Base-by-base conservation (phyloP, 176 grass and related monocot genomes). In the Aegilops longissima region DNA sequence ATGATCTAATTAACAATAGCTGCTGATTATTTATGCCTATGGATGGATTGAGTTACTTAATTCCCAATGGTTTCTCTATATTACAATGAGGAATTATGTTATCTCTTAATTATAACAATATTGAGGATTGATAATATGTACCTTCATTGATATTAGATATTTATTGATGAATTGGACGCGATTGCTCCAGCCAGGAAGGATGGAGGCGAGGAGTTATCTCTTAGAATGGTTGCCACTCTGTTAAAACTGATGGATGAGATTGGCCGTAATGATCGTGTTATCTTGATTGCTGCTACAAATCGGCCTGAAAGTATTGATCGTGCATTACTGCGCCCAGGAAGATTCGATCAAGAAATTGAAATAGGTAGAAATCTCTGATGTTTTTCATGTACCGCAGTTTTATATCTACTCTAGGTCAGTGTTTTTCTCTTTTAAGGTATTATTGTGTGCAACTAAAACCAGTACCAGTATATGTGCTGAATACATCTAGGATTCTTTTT, bases 151-250 rank as follows among this genome's bases (percentile, higher is more conserved):
- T 87, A 84, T 29, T 78, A 98, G 93, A 88, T 98, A 87, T 98
- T 98, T 90, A 91, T 96, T 86, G 96, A 98, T 90, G 96, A 98
- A 82, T 86, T 98, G 92, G 96, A 98, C 89, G 93, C 93, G 65
- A 96, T 98, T 96, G 96, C 96, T 77, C 93, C 93, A 89, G 83
- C 94, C 91, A 84, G 92, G 87, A 90, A 90, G 64, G 90, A 96
- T 79, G 96, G 96, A 44, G 78, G 90, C 16, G 96, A 98, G 80
- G 90, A 90, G 44, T 85, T 98, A 71, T 98, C 93, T 77, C 82
- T 92, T 89, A 92, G 96, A 90, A 98, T 96, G 87, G 92, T 98
- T 54, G 93, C 86, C 35, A 90, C 96, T 89, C 78, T 98, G 40
- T 88, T 96, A 81, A 91, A 96, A 83, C 66, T 96, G 86, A 96